A percentile compares a stretch with the other conserved stretches of the same genome.
Evolutionary conservation across 179 eudicot species (phyloP).

Genomic region (Beta macrorhiza): DNA sequence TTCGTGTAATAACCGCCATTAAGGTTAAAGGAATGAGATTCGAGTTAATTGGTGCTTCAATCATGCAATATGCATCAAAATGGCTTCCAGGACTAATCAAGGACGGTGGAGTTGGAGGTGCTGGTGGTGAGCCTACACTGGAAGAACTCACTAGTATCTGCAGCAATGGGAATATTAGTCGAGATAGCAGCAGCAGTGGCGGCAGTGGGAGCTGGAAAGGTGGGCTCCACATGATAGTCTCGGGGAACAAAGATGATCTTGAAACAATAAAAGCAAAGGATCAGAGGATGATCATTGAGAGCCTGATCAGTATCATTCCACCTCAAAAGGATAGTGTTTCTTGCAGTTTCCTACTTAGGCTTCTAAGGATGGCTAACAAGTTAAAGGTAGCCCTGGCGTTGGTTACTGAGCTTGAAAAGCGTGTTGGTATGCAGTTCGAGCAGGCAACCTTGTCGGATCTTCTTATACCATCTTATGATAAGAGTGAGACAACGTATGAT

Average conservation of each 20-base stretch:
- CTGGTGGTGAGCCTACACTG: slow-evolving; percentile 15
- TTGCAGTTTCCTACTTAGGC: slow-evolving; percentile 73
- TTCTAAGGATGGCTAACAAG: slow-evolving; percentile 72
- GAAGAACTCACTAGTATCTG: slow-evolving; percentile 24
- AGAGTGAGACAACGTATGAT: slow-evolving; percentile 64
- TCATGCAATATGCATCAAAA: slow-evolving; percentile 65
- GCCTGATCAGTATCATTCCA: slow-evolving; percentile 83
- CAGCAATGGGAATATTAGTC: slow-evolving; percentile 26
- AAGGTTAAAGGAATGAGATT: slow-evolving; percentile 82
- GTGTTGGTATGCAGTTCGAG: slow-evolving; percentile 95
- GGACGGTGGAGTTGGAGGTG: slow-evolving; percentile 35
- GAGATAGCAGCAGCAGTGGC: slow-evolving; percentile 30
- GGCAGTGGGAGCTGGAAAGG: slow-evolving; percentile 62
- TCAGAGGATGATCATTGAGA: slow-evolving; percentile 81
- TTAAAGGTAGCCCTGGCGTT: slow-evolving; percentile 77
- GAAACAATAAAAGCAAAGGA: slow-evolving; percentile 54
- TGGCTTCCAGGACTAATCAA: slow-evolving; percentile 74
- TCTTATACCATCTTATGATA: slow-evolving; percentile 62
- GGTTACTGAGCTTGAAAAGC: slow-evolving; percentile 81
- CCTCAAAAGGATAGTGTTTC: slow-evolving; percentile 81
- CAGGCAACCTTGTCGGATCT: slow-evolving; percentile 73
- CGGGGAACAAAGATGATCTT: slow-evolving; percentile 46
- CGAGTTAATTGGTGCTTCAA: slow-evolving; percentile 69
- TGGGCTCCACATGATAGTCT: slow-evolving; percentile 66
- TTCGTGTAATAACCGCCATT: slow-evolving; percentile 77